These are phyloP conservation scores for Botrytis pseudocinerea DNA, from an alignment of 2,329 filamentous ascomycete species.

Conservation along the genomic window DNA sequence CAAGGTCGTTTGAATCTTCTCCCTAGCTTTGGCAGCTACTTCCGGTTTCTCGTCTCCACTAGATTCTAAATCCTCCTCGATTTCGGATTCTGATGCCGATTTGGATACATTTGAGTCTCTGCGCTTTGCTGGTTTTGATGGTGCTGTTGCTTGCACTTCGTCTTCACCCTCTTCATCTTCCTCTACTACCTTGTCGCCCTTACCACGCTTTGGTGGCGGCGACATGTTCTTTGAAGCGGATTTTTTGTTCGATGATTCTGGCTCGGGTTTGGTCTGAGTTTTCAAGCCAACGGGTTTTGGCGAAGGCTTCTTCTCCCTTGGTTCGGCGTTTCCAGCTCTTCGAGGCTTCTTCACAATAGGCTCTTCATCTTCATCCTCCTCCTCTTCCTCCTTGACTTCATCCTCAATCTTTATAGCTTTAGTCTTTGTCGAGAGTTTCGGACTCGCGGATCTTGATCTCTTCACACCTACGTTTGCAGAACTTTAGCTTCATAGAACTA, in stretches of 20 bases:
- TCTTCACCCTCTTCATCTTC: conserved; percentile 33
- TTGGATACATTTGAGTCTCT: conserved; percentile 44
- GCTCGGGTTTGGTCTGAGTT: conserved; percentile 23
- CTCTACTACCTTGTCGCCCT: conserved; percentile 27
- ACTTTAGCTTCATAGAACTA: conserved; percentile 10
- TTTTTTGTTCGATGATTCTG: conserved; percentile 27
- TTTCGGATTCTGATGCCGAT: conserved; percentile 51
- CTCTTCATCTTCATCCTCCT: conserved; percentile 46
- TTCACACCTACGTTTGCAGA: conserved; percentile 30
- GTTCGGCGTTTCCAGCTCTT: conserved; percentile 46
- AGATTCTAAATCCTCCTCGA: conserved; percentile 46
- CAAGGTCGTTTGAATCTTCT: conserved; percentile 77
- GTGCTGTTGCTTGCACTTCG: conserved; percentile 45
- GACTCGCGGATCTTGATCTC: conserved; percentile 34
- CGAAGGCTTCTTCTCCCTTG: conserved; percentile 44
- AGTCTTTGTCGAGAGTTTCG: conserved; percentile 29
- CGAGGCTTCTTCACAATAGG: conserved; percentile 44
- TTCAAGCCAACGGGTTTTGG: conserved; percentile 30
- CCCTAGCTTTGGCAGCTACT: conserved; percentile 70
- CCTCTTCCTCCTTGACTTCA: conserved; percentile 42
- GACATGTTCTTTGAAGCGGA: conserved; percentile 26
- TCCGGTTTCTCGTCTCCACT: conserved; percentile 68
- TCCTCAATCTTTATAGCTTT: conserved; percentile 34
- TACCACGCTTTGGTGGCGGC: conserved; percentile 25
- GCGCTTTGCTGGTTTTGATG: conserved; percentile 33